A percentile compares a stretch with the other conserved stretches of the same genome.
Evolutionary conservation across 176 grass and related monocot genomes (phyloP).

Genomic region (Coix lacrymajobi): DNA sequence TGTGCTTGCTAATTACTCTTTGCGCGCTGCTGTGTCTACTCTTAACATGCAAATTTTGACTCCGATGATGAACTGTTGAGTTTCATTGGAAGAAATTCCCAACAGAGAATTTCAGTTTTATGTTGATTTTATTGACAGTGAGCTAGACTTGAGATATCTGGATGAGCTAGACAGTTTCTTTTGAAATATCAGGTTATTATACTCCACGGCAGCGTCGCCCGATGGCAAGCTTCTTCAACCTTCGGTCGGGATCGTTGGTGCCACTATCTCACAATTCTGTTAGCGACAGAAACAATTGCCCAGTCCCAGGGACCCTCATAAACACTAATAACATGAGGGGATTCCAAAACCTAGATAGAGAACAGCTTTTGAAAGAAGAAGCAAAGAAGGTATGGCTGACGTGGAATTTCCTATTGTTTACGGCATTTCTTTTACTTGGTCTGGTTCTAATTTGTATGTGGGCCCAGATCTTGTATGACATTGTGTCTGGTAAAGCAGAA

Average conservation of each 20-base stretch:
- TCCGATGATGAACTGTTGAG: not conserved
- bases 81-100: not conserved
- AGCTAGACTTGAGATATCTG: not conserved
- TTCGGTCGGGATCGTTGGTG: constrained; percentile 43
- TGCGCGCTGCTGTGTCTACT: not conserved
- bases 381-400: constrained; percentile 60
- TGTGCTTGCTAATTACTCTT: not conserved
- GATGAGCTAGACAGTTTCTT: not conserved
- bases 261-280: not conserved
- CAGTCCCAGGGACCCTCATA: constrained; percentile 69
- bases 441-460: not conserved
- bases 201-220: constrained; percentile 31
- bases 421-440: not conserved
- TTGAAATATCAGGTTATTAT: constrained; percentile 59
- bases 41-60: not conserved
- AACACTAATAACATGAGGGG: constrained; percentile 82
- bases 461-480: constrained; percentile 66
- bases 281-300: constrained; percentile 55
- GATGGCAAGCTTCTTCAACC: constrained; percentile 32
- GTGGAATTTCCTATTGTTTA: not conserved
- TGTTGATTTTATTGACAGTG: not conserved
- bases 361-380: constrained; percentile 45
- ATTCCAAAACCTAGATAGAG: constrained; percentile 54
- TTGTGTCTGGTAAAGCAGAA: constrained; percentile 69
- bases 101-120: not conserved